These are phyloP conservation scores for Termitomyces sp. DNA, from an alignment of 1,284 basidiomycete genomes.

Conservation along the genomic window DNA sequence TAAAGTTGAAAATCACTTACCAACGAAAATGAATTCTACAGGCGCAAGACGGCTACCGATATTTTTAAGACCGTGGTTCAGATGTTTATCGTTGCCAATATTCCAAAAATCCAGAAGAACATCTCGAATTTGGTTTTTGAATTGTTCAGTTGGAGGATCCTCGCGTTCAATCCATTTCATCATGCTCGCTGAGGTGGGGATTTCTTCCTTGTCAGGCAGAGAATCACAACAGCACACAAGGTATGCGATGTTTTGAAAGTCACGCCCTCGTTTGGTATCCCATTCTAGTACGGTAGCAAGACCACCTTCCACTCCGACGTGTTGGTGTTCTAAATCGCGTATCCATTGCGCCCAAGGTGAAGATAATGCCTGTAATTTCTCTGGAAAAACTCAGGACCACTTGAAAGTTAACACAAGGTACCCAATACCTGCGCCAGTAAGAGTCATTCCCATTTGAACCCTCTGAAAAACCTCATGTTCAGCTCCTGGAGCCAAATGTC, in stretches of 20 bases:
- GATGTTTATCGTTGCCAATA: constrained; percentile 38
- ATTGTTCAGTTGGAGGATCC: constrained; percentile 39
- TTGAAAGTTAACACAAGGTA: background rate
- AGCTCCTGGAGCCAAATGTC: constrained; percentile 38
- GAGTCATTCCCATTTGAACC: constrained; percentile 68
- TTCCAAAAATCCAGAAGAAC: constrained; percentile 50
- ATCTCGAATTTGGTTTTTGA: constrained; percentile 46
- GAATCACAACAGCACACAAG: constrained; percentile 59
- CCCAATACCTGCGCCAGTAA: constrained; percentile 57
- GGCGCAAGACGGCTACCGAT: constrained; percentile 61
- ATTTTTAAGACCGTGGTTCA: constrained; percentile 42
- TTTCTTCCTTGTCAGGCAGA: constrained; percentile 39
- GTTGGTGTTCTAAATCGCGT: constrained; percentile 45
- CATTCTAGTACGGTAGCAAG: constrained; percentile 50
- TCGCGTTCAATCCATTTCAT: constrained; percentile 51
- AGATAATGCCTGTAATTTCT: constrained; percentile 67
- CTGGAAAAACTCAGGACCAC: constrained; percentile 29
- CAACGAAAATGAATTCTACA: constrained; percentile 71
- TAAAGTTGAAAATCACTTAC: constrained; percentile 31
- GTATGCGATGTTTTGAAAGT: constrained; percentile 66
- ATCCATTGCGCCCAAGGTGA: constrained; percentile 60
- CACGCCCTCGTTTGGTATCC: constrained; percentile 59
- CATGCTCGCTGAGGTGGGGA: constrained; percentile 50
- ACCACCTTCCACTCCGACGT: constrained; percentile 47
- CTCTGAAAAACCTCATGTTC: constrained; percentile 75